A percentile compares a stretch with the other conserved stretches of the same genome.
Conservation (phyloP, 768 basidiomycete genomes). For the Pulveroboletus sp. region DNA sequence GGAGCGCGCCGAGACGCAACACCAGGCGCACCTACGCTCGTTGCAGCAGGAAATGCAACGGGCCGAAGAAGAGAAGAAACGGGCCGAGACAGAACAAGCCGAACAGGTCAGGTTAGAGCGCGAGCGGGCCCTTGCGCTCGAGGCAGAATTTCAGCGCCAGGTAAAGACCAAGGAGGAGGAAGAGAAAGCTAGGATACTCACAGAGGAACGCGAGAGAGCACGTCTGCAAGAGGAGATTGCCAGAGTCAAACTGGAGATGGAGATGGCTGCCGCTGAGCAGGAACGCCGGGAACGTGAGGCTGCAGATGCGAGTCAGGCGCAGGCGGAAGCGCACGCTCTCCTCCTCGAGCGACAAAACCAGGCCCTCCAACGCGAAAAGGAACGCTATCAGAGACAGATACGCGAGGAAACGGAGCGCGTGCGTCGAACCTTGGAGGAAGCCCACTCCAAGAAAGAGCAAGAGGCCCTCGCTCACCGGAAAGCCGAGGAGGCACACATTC, state of each 20-base stretch:
- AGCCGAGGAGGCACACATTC: constrained; percentile 26
- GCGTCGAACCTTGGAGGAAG: constrained; percentile 24
- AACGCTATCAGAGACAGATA: constrained; percentile 21
- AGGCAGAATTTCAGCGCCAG: constrained; percentile 28
- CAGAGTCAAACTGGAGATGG: constrained; percentile 25
- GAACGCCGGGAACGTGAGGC: constrained; percentile 26
- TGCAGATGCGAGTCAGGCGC: constrained; percentile 19
- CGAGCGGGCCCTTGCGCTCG: constrained; percentile 30
- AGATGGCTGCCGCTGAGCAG: constrained; percentile 22
- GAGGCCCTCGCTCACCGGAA: constrained; percentile 17
- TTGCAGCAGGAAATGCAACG: constrained; percentile 26
- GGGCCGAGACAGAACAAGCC: constrained; percentile 20
- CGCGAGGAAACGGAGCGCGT: constrained; percentile 26
- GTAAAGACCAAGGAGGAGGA: constrained; percentile 23
- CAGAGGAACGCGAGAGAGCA: constrained; percentile 28
- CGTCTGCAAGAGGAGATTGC: constrained; percentile 29
- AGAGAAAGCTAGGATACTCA: constrained; percentile 17
- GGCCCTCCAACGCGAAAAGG: constrained; percentile 23
- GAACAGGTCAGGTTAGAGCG: constrained; percentile 26
- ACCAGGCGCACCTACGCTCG: constrained; percentile 29
- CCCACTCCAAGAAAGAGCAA: constrained; percentile 23
- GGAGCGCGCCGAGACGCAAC: constrained; percentile 25
- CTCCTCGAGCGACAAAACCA: constrained; percentile 23
- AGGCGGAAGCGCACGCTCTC: constrained; percentile 25
- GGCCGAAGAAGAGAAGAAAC: constrained; percentile 24